Base-by-base conservation (phyloP, 768 basidiomycete species). In the Pisolithus marmoratus region DNA sequence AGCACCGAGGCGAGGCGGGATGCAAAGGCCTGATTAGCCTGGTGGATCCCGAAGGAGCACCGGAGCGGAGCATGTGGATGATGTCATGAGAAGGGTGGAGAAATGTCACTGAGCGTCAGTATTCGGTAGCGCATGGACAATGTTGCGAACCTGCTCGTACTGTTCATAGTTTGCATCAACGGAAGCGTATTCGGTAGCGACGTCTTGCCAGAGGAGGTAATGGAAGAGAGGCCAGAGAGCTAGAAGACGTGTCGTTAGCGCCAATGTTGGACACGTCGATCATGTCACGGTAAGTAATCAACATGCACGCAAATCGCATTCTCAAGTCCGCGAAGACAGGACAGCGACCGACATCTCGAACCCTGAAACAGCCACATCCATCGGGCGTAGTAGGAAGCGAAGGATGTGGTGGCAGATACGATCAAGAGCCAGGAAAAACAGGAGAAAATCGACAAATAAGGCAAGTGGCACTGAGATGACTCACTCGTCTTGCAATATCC, bases 191-290 rank as follows among this genome's bases (percentile, higher is more conserved):
- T 93, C 90, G 24, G 86, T 86, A 8, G 89, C 88, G 53, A 94
- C 91, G 65, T 98, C 96, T 67, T 95, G 94, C 89, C 94, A 96
- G 50, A 97, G 85, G 51, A 98, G 82, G 67, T 98, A 98, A 72
- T 98, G 96, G 81, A 98, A 96, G 38, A 97, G 74, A 1, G 95
- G 95, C 94, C 95, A 99, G 41, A 99, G 83, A 37, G 85, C 93
- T 95, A 61, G 0, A 22, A 47, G 17, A 23, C 19, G 47, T 19
- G 40, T 34, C 12, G 34, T 34, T 34, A 34, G 34, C 34, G 14
- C 14, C 34, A 15, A 14, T 14, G 14, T 34, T 15, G 14, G 12
- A 34, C 14, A 15, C 14, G 34, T 34, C 34, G 34, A 34, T 34
- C 34, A 34, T 14, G 12, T 4, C 34, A 14, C 4, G 34, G 12